Evolutionary conservation across 768 basidiomycete genomes (phyloP).

Genomic region (Leccinum subtestaceum): DNA sequence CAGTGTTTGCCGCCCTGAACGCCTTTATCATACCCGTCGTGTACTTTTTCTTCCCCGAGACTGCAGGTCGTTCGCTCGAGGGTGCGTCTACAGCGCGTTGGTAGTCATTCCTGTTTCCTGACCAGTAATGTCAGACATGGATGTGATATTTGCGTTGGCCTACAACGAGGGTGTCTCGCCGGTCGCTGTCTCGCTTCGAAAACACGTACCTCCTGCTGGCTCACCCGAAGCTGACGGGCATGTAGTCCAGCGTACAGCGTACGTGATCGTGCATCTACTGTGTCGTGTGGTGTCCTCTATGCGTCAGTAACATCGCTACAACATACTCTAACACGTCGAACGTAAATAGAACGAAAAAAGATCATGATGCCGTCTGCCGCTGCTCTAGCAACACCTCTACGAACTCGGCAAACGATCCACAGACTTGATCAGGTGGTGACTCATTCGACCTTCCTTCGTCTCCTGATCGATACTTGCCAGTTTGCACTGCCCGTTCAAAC

Average conservation of each 20-base stretch:
- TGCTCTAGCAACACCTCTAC: conserved; percentile 43
- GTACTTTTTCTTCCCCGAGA: conserved; percentile 62
- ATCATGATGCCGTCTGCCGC: not conserved
- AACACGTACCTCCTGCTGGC: conserved; percentile 44
- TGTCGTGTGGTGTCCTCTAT: not conserved
- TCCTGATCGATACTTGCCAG: conserved; percentile 66
- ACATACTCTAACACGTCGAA: too few species aligned
- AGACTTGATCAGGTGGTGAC: conserved; percentile 50
- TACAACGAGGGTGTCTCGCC: conserved; percentile 44
- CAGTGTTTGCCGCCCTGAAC: conserved; percentile 56
- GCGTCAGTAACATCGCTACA: too few species aligned
- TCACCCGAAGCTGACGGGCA: conserved; percentile 40
- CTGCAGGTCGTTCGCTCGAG: conserved; percentile 56
- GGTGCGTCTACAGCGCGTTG: conserved; percentile 25
- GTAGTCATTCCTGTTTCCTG: not conserved
- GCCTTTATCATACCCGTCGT: conserved; percentile 55
- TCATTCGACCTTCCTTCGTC: conserved; percentile 44
- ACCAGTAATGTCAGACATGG: conserved; percentile 34
- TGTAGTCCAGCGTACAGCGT: not conserved
- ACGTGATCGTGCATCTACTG: not conserved
- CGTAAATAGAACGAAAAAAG: too few species aligned
- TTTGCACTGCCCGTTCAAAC: conserved; percentile 42
- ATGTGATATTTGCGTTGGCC: conserved; percentile 23
- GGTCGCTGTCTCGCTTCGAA: conserved; percentile 42
- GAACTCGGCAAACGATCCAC: conserved; percentile 50